A percentile compares a stretch with the other conserved stretches of the same genome.
Evolutionary conservation across 306 rosid species (phyloP).

Genomic region (Citrullus amarus): DNA sequence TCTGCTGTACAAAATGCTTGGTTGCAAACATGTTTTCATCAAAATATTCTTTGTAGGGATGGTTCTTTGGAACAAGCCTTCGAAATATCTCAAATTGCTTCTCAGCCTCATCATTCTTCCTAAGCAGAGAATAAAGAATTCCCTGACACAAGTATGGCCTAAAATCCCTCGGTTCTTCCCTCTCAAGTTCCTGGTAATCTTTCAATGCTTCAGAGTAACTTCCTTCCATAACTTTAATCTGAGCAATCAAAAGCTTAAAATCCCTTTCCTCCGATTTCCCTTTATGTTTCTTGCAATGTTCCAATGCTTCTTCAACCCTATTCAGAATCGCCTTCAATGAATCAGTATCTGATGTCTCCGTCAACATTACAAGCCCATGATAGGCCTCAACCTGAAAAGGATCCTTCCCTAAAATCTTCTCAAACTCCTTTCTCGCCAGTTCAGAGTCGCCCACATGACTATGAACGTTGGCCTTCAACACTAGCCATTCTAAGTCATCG

Average conservation of each 20-base stretch:
- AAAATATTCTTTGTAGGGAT: conserved; percentile 61
- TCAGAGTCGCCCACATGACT: conserved; percentile 28
- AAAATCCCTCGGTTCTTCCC: conserved; percentile 76
- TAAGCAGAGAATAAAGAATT: conserved; percentile 60
- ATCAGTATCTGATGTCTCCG: conserved; percentile 23
- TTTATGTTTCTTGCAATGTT: conserved; percentile 31
- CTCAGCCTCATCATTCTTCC: conserved; percentile 64
- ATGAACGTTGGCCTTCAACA: conserved; percentile 62
- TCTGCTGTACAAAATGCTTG: conserved; percentile 33
- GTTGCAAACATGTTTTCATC: conserved; percentile 66
- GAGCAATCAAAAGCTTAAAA: conserved; percentile 75
- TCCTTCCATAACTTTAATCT: conserved; percentile 57
- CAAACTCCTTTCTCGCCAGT: conserved; percentile 39
- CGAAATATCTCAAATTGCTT: conserved; percentile 64
- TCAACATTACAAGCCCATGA: conserved; percentile 60
- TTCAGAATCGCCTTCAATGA: conserved; percentile 21
- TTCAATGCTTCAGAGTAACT: conserved; percentile 53
- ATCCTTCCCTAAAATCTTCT: conserved; percentile 39
- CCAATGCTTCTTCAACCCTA: conserved; percentile 43
- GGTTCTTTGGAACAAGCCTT: conserved; percentile 64
- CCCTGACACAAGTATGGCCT: conserved; percentile 87
- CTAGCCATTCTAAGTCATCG: conserved; percentile 44
- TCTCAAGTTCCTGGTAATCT: conserved; percentile 60
- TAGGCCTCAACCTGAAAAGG: conserved; percentile 53
- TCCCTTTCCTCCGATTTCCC: conserved; percentile 57